Evolutionary conservation across 495 filamentous ascomycete genomes (phyloP).

Genomic region (Talaromyces trachyspermus): DNA sequence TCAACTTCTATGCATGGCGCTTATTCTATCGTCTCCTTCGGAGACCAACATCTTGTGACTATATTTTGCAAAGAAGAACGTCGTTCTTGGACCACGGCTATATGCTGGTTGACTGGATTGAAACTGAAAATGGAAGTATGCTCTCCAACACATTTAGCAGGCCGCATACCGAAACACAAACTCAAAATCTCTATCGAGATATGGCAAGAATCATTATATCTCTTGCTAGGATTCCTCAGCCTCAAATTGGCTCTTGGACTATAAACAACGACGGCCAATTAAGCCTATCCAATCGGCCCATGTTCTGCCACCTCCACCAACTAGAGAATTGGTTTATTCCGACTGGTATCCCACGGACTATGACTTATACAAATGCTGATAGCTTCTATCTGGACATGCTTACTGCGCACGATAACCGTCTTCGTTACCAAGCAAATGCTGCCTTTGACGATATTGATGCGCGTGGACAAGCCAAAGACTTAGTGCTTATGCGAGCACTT

Average conservation of each 20-base stretch:
- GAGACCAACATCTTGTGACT: conserved; percentile 13
- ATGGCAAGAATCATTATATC: conserved; percentile 22
- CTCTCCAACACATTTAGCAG: conserved; percentile 18
- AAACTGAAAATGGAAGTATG: conserved; percentile 11
- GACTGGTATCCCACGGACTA: conserved; percentile 16
- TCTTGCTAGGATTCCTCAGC: conserved; percentile 16
- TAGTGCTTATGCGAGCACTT: conserved; percentile 18
- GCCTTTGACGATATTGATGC: conserved; percentile 15
- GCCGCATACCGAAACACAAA: conserved; percentile 12
- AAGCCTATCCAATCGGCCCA: conserved; percentile 20
- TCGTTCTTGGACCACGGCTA: conserved; percentile 15
- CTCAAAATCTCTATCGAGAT: conserved; percentile 21
- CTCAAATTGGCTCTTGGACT: conserved; percentile 22
- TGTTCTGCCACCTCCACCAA: conserved; percentile 19
- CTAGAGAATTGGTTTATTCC: conserved; percentile 19
- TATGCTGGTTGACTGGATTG: conserved; percentile 25
- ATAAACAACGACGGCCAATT: conserved; percentile 18
- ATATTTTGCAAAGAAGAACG: conserved; percentile 13
- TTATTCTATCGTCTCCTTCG: conserved; percentile 12
- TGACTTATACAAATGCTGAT: conserved; percentile 21
- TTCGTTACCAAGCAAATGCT: conserved; percentile 23
- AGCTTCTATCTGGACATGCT: conserved; percentile 22
- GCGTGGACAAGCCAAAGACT: conserved; percentile 13
- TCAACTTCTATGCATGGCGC: conserved; percentile 13
- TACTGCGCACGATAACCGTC: conserved; percentile 18